phyloP scores from a whole-genome alignment of 208 protist species.

The Acanthamoeba lenticulata region DNA sequence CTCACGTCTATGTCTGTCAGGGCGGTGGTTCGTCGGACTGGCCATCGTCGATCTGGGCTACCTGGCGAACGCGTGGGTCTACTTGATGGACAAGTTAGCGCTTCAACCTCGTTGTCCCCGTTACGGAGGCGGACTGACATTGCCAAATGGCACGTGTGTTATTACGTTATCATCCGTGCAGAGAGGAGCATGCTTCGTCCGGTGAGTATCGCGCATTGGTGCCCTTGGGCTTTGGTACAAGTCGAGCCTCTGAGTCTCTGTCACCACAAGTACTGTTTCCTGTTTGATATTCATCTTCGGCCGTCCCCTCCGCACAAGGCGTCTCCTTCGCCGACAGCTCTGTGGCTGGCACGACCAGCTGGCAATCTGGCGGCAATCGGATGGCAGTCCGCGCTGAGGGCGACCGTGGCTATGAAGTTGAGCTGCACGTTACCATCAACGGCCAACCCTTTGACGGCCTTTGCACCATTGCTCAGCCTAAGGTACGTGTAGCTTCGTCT shows the following conservation, averaged over 20 bases:
- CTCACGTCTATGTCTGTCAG: background rate
- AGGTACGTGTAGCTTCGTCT: background rate
- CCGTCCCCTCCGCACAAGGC: background rate
- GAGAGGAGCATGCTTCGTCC: background rate
- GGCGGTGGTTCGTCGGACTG: constrained; percentile 18
- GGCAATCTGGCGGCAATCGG: background rate
- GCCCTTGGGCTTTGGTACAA: background rate
- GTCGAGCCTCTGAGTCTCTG: background rate
- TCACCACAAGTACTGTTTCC: background rate
- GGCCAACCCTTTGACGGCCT: background rate
- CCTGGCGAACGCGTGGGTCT: constrained; percentile 40
- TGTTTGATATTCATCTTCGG: background rate
- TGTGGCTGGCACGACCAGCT: background rate
- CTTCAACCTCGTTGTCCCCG: background rate
- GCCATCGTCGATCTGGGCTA: constrained; percentile 37
- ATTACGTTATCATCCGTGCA: too few species aligned
- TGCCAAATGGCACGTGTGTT: too few species aligned
- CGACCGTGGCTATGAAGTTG: background rate
- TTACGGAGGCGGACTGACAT: background rate
- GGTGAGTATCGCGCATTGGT: background rate
- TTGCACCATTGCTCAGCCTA: background rate
- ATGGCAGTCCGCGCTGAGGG: background rate
- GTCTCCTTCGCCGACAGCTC: background rate
- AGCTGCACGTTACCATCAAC: background rate
- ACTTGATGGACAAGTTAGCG: background rate